These are phyloP conservation scores for Hypoxylon fragiforme DNA, from an alignment of 495 filamentous ascomycete species.

Conservation along the genomic window DNA sequence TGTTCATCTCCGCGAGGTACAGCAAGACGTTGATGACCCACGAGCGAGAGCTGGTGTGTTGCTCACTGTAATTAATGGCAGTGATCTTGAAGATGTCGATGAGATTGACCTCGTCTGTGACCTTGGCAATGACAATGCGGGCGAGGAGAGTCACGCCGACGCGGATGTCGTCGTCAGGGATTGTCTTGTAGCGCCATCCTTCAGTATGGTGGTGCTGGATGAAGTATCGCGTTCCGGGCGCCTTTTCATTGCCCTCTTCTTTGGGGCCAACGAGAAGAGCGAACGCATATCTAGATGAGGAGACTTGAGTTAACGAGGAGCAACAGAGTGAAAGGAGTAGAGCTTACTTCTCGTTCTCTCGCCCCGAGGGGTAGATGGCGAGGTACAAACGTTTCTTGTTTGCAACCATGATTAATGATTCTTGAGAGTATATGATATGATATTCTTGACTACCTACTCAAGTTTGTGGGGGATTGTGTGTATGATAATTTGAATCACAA, in stretches of 20 bases:
- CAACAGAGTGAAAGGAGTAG: too few species aligned
- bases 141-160: slow-evolving; percentile 46
- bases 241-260: slow-evolving; percentile 22
- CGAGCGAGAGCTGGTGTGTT: slow-evolving; percentile 46
- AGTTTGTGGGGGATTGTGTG: neutral
- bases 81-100: slow-evolving; percentile 38
- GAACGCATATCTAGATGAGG: slow-evolving; percentile 2
- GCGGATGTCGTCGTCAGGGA: slow-evolving; percentile 22
- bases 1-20: slow-evolving; percentile 36
- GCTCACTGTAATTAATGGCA: slow-evolving; percentile 38
- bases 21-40: slow-evolving; percentile 50
- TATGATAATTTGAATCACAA: neutral
- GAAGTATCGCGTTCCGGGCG: slow-evolving; percentile 40
- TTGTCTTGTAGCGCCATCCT: slow-evolving; percentile 43
- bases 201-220: slow-evolving; percentile 31
- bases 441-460: neutral
- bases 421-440: neutral
- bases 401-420: slow-evolving; percentile 3
- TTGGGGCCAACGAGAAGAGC: slow-evolving; percentile 48
- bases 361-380: slow-evolving; percentile 30
- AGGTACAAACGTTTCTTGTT: slow-evolving; percentile 47
- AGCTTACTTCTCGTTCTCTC: slow-evolving; percentile 8
- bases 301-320: neutral
- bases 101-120: slow-evolving; percentile 38
- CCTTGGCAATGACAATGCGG: slow-evolving; percentile 50